A percentile compares a stretch with the other conserved stretches of the same genome.
Conservation (phyloP, 805 yeast species). For the Saccharomycopsis fermentans region DNA sequence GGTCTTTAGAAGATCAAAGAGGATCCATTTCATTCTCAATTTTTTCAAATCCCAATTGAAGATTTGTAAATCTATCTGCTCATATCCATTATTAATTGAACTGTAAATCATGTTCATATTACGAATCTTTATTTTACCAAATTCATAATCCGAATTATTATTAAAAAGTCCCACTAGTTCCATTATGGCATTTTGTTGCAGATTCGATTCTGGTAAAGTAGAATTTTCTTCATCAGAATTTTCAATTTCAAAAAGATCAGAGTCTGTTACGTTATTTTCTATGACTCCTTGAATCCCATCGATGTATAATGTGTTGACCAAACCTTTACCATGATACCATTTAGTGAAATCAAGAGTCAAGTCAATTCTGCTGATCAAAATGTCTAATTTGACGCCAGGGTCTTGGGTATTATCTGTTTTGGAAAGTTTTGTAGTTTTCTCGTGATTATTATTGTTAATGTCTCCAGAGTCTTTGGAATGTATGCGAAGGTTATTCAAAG, state of each 20-base stretch:
- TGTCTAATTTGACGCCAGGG: conserved; percentile 66
- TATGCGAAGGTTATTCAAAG: conserved; percentile 11
- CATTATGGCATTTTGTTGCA: conserved; percentile 9
- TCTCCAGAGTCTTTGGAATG: not conserved
- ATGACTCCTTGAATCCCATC: conserved; percentile 72
- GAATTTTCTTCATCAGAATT: not conserved
- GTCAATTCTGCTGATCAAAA: conserved; percentile 55
- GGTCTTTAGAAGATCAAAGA: conserved; percentile 62
- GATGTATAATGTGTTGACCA: conserved; percentile 66
- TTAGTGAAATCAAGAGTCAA: conserved; percentile 70
- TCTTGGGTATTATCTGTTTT: conserved; percentile 49
- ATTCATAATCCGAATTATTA: conserved; percentile 9
- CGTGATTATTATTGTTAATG: not conserved
- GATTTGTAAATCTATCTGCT: conserved; percentile 22
- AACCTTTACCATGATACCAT: conserved; percentile 83
- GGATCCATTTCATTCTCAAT: conserved; percentile 45
- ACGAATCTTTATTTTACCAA: conserved; percentile 6
- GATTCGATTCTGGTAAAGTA: not conserved
- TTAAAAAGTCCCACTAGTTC: conserved; percentile 2
- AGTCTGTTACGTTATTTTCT: not conserved
- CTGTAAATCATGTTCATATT: conserved; percentile 11
- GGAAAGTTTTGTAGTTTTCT: not conserved
- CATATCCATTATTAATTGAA: conserved; percentile 6
- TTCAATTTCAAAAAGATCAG: not conserved
- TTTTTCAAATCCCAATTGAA: conserved; percentile 59